Percentiles rank a stretch among this genome's conserved stretches.
Evolutionary conservation across 192 early-diverging fungal genomes (phyloP).

Genomic region (Rhizophagus sp.): DNA sequence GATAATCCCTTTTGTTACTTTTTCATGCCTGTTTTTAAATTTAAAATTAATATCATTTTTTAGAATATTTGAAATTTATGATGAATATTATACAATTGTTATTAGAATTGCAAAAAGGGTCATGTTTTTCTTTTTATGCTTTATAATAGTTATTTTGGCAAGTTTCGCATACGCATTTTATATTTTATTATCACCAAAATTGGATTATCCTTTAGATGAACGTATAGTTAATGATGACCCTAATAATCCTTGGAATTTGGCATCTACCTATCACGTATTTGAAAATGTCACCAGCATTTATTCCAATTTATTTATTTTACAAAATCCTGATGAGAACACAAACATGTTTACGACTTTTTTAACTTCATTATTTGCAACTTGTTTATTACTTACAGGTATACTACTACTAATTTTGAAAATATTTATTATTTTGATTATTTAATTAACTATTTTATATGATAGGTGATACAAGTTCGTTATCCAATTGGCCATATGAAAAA

Average conservation of each 20-base stretch:
- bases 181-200: background rate
- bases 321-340: background rate
- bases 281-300: no score
- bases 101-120: background rate
- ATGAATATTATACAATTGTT: constrained; percentile 2
- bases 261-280: no score
- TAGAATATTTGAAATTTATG: background rate
- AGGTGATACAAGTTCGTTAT: background rate
- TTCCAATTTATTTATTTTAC: no score
- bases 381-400: background rate
- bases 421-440: no score
- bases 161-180: background rate
- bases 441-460: background rate
- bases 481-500: background rate
- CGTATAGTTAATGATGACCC: background rate
- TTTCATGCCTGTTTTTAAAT: background rate
- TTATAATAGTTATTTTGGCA: background rate
- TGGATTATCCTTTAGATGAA: background rate
- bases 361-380: background rate
- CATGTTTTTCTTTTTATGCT: background rate
- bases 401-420: no score
- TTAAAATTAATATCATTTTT: constrained; percentile 7
- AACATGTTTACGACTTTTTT: background rate
- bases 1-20: background rate
- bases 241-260: background rate